A percentile compares a stretch with the other conserved stretches of the same genome.
phyloP scores from a whole-genome alignment of 495 filamentous ascomycete species.

The Articulospora tetracladia region DNA sequence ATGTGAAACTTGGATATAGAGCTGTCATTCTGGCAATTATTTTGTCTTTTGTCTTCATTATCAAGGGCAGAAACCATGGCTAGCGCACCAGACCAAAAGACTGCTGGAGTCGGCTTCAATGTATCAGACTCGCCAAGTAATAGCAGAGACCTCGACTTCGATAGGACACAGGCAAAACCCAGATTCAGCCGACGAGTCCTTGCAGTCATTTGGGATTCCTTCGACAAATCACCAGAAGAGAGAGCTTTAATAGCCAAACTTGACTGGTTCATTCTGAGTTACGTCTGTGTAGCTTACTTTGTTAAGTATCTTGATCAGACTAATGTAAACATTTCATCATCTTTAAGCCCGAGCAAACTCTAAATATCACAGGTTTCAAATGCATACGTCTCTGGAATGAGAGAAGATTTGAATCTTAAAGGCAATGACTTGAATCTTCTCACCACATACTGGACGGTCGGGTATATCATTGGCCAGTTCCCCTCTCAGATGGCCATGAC shows the following conservation, averaged over 20 bases:
- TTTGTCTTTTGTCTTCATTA: background rate
- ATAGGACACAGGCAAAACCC: background rate
- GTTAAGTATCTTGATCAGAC: conserved; percentile 59
- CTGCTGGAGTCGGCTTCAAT: background rate
- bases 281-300: conserved; percentile 40
- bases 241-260: conserved; percentile 55
- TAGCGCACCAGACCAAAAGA: background rate
- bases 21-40: background rate
- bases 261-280: conserved; percentile 50
- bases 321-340: conserved; percentile 44
- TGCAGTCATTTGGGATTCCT: conserved; percentile 52
- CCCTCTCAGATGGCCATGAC: conserved; percentile 49
- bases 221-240: conserved; percentile 60
- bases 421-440: conserved; percentile 50
- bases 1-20: background rate
- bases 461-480: conserved; percentile 55
- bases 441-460: conserved; percentile 55
- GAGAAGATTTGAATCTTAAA: conserved; percentile 52
- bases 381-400: conserved; percentile 54
- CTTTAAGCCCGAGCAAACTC: conserved; percentile 42
- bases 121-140: background rate
- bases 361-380: conserved; percentile 56
- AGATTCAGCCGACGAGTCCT: background rate
- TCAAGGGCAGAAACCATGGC: background rate
- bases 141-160: background rate